A percentile compares a stretch with the other conserved stretches of the same genome.
Evolutionary conservation across 2,329 filamentous ascomycete species (phyloP).

Genomic region (Colletotrichum orbiculare): DNA sequence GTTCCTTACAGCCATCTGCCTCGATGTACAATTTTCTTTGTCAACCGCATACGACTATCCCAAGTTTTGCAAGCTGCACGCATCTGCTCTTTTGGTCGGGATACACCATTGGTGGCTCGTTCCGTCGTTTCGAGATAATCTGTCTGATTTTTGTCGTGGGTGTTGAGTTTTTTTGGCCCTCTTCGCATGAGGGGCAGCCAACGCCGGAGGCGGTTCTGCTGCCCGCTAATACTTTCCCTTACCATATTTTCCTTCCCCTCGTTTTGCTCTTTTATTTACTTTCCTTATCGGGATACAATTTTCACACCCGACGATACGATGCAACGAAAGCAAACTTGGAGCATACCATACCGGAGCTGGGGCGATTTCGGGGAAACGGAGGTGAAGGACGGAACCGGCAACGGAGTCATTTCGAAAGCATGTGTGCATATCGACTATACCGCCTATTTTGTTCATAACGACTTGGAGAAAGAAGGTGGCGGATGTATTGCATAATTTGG

Average conservation of each 20-base stretch:
- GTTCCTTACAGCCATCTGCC: background rate
- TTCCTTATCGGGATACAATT: background rate
- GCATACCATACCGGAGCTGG: conserved; percentile 29
- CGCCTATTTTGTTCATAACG: conserved; percentile 2
- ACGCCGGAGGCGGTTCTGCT: conserved; percentile 21
- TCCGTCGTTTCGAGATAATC: conserved; percentile 8
- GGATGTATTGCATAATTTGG: conserved; percentile 26
- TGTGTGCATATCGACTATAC: too few species aligned
- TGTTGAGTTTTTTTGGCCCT: background rate
- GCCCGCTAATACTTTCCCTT: conserved; percentile 25
- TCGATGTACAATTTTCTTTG: conserved; percentile 29
- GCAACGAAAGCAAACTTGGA: conserved; percentile 34
- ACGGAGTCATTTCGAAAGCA: conserved; percentile 5
- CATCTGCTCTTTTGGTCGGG: conserved; percentile 7
- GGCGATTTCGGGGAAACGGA: background rate
- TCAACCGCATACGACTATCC: conserved; percentile 28
- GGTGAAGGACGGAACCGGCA: conserved; percentile 1
- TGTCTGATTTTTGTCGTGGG: background rate
- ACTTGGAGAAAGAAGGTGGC: conserved; percentile 5
- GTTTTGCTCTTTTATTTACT: conserved; percentile 4
- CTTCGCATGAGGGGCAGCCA: background rate
- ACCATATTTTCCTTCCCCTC: background rate
- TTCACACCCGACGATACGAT: conserved; percentile 18
- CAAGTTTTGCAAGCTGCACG: conserved; percentile 11
- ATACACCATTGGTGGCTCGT: conserved; percentile 16